Evolutionary conservation across 768 basidiomycete species (phyloP), one percentile per base, ranked within the genome.

Genomic region (Boletus bicolor): DNA sequence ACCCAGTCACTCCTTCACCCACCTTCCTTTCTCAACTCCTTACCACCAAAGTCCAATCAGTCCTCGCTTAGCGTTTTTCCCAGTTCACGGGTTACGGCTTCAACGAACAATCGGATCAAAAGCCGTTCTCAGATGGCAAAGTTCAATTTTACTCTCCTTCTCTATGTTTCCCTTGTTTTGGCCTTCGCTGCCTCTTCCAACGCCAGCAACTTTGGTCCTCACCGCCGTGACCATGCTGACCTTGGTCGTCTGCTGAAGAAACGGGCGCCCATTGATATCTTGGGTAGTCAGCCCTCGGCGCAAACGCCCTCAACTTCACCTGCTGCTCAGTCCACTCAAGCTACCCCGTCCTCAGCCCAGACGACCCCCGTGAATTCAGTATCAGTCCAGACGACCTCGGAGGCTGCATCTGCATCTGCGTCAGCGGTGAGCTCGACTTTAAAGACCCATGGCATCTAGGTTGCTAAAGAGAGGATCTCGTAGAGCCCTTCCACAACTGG

Each of bases 161-260:
- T 83, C 67, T 81, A 72, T 69, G 61, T 84, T 65, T 76, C 82
- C 60, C 65, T 89, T 68, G 70, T 81, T 69, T 70, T 86, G 68
- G 73, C 78, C 54, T 64, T 82, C 64, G 68, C 69, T 50, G 64
- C 78, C 61, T 70, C 77, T 58, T 73, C 77, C 44, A 75, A 81
- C 54, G 81, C 81, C 65, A 72, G 78, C 53, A 68, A 75, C 56
- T 72, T 74, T 58, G 72, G 71, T 32, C 68, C 57, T 7, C 72
- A 72, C 36, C 83, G 76, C 49, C 82, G 82, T 61, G 80, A 80
- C 71, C 84, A 87, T 72, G 75, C 63, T 49, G 74, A 74, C 64
- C 72, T 84, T 64, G 82, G 83, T 64, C 86, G 89, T 64, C 72
- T 91, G 68, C 68, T 91, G 61, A 87, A 78, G 74, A 89, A 87